Evolutionary conservation across 2,329 filamentous ascomycete genomes (phyloP), one percentile per base, ranked within the genome.

Genomic region (Magnaporthales sp.): DNA sequence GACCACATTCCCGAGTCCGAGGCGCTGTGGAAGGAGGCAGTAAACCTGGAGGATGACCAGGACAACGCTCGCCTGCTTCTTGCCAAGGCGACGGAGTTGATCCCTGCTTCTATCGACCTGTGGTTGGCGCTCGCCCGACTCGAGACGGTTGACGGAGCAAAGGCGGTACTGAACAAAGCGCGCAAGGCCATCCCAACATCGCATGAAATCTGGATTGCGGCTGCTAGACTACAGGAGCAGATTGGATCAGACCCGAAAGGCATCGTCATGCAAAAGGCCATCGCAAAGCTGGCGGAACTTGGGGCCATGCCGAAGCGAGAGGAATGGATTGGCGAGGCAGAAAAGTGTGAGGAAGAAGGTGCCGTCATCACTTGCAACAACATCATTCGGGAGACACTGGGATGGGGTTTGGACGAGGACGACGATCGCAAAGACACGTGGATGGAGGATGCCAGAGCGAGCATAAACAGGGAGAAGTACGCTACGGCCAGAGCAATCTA

Each of bases 291-390:
- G 32, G 92, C 89, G 51, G 92, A 93, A 73, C 93, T 96, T 74
- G 93, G 91, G 30, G 94, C 95, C 11, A 99, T 99, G 96, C 86
- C 95, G 54, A 96, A 96, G 77, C 89, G 96, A 56, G 95, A 99
- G 75, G 93, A 97, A 71, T 99, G 95, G 95, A 96, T 99, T 66
- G 84, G 86, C 5, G 93, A 98, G 77, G 96, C 95, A 0, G 95
- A 99, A 76, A 91, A 91, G 70, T 98, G 94, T 74, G 95, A 99
- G 77, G 90, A 92, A 67, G 95, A 98, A 75, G 93, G 92, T 7
- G 93, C 93, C 19, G 82, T 91, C 11, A 81, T 93, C 58, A 98
- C 95, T 0, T 97, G 93, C 74, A 89, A 89, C 69, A 90, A 91
- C 63, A 98, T 99, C 70, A 90, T 99, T 70, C 88, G 90, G 62